These are phyloP conservation scores for Micractinium conductrix DNA, from an alignment of 139 green algal genomes.

Conservation along the genomic window DNA sequence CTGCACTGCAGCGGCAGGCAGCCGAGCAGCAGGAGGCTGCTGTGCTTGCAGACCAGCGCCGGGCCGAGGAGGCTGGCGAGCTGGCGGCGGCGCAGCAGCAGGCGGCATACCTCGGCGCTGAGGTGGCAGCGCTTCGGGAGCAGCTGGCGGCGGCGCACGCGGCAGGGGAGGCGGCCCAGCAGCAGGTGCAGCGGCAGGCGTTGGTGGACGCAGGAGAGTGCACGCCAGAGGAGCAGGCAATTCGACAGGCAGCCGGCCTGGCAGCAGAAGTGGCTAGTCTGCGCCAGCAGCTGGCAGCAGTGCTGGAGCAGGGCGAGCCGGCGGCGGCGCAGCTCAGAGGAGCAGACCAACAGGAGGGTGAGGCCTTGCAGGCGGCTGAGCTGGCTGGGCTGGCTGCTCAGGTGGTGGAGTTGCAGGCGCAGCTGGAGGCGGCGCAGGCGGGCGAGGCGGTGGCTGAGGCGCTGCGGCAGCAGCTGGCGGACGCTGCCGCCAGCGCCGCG, in stretches of 20 bases:
- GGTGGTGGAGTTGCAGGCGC: slow-evolving; percentile 18
- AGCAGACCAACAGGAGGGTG: not conserved
- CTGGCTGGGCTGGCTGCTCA: slow-evolving; percentile 6
- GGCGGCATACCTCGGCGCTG: not conserved
- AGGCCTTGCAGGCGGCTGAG: no score
- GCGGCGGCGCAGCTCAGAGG: not conserved
- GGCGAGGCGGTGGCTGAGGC: slow-evolving; percentile 9
- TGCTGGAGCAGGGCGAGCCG: not conserved
- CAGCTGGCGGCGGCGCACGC: no score
- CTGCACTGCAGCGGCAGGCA: not conserved
- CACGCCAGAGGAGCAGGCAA: no score
- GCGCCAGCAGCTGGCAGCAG: no score
- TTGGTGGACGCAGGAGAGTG: no score
- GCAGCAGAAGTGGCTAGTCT: not conserved
- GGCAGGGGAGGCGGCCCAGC: no score
- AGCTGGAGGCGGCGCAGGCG: slow-evolving; percentile 28
- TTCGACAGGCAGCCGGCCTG: no score
- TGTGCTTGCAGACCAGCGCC: not conserved
- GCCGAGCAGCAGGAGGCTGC: not conserved
- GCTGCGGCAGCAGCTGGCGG: not conserved
- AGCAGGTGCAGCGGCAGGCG: no score
- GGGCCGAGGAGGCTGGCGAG: not conserved
- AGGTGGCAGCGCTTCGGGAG: not conserved
- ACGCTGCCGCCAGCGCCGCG: not conserved
- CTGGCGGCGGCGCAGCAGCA: not conserved